Evolutionary conservation across 164 flowering plant species (phyloP).

Genomic region (Brasenia schreberi): DNA sequence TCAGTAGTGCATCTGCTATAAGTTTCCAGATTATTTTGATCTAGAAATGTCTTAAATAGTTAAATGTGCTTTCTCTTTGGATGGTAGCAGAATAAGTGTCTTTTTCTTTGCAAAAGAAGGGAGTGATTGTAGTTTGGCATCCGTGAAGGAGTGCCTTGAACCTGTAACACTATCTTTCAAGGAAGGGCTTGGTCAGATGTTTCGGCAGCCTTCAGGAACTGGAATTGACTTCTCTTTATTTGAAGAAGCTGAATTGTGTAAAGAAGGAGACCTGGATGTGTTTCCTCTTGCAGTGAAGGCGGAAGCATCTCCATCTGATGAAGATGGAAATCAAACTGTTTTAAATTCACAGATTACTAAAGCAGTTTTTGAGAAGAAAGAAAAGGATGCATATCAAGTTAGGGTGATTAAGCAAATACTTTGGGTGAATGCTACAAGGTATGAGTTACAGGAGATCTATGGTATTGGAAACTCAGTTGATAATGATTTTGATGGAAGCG

Average conservation of each 20-base stretch:
- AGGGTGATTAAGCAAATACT: constrained; percentile 83
- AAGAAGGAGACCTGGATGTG: constrained; percentile 42
- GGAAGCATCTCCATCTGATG: constrained; percentile 33
- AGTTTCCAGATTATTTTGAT: too few species aligned
- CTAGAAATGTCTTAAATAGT: too few species aligned
- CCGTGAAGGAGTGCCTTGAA: constrained; percentile 49
- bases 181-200: constrained; percentile 80
- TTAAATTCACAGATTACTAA: constrained; percentile 80
- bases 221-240: constrained; percentile 70
- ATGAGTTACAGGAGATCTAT: constrained; percentile 94
- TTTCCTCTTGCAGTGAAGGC: constrained; percentile 87
- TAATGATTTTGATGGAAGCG: constrained; percentile 64
- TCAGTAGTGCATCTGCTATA: too few species aligned
- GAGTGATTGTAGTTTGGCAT: constrained; percentile 51
- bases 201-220: constrained; percentile 76
- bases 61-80: neutral
- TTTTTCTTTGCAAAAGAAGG: constrained; percentile 94
- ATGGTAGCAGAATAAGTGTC: constrained; percentile 53
- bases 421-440: constrained; percentile 80
- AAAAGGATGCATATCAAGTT: constrained; percentile 59
- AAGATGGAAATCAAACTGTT: constrained; percentile 24
- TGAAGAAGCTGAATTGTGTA: constrained; percentile 48
- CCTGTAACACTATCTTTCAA: constrained; percentile 60
- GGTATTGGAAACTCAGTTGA: constrained; percentile 93
- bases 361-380: constrained; percentile 71